Conservation (phyloP, 2,329 filamentous ascomycete species). For the Colletotrichum lentis region DNA sequence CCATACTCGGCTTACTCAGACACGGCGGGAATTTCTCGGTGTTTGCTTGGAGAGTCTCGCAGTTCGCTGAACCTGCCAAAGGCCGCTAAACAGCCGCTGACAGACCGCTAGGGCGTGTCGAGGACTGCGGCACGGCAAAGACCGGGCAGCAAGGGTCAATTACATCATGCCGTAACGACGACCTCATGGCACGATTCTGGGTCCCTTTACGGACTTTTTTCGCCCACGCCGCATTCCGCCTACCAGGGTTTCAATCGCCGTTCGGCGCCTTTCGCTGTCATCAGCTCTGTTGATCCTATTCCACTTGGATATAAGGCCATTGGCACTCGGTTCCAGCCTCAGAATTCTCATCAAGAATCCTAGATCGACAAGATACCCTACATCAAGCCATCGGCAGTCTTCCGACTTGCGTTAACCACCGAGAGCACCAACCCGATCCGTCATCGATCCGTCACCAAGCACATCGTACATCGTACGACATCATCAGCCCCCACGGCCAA, state of each 20-base stretch:
- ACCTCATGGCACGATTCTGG: conserved; percentile 36
- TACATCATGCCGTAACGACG: conserved; percentile 36
- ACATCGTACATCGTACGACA: conserved; percentile 35
- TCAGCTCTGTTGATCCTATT: conserved; percentile 1
- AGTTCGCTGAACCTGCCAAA: conserved; percentile 32
- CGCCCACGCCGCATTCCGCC: conserved; percentile 16
- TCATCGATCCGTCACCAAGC: conserved; percentile 31
- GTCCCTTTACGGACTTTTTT: conserved; percentile 28
- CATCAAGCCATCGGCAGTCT: neutral
- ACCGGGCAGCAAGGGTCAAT: conserved; percentile 31
- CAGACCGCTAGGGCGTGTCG: conserved; percentile 1
- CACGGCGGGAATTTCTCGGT: conserved; percentile 46
- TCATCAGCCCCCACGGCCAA: conserved; percentile 18
- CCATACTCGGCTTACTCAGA: conserved; percentile 18
- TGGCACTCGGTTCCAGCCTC: neutral
- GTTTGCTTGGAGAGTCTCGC: conserved; percentile 35
- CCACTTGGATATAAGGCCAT: conserved; percentile 28
- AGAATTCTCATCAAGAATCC: neutral
- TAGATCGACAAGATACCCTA: neutral
- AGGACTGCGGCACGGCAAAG: conserved; percentile 25
- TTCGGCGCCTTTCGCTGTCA: conserved; percentile 8
- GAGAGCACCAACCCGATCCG: conserved; percentile 21
- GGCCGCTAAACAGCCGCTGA: conserved; percentile 1
- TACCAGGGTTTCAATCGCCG: conserved; percentile 33
- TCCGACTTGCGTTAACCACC: neutral